Evolutionary conservation across 1,284 basidiomycete genomes (phyloP), one percentile per base, ranked within the genome.

Genomic region (Pseudozyma pruni): DNA sequence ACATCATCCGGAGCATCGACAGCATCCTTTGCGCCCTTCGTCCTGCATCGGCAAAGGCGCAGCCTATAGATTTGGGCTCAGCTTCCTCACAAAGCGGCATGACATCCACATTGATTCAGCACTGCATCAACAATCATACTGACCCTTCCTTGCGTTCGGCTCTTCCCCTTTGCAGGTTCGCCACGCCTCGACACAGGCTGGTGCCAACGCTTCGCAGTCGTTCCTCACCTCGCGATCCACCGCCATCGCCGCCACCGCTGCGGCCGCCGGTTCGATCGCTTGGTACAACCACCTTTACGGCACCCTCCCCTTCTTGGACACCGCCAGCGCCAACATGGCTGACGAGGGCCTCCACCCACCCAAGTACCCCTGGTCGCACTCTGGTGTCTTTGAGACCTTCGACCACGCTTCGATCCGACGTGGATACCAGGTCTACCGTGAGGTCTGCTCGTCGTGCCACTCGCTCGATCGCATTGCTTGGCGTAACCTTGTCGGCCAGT

Each of bases 401-500:
- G 94, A 98, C 87, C 96, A 98, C 84, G 88, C 92, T 64, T 77
- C 93, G 83, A 98, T 99, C 83, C 93, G 96, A 81, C 90, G 96
- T 83, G 96, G 96, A 27, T 98, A 96, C 87, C 91, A 93, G 71
- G 96, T 99, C 48, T 99, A 99, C 87, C 92, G 94, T 64, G 95
- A 98, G 86, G 96, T 99, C 60, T 98, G 96, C 84, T 91, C 95
- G 7, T 92, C 96, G 16, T 99, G 96, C 85, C 96, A 99, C 85
- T 98, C 96, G 43, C 90, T 99, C 62, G 93, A 98, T 86, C 93
- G 96, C 79, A 94, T 98, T 83, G 96, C 96, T 67, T 99, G 96
- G 96, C 92, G 96, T 83, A 99, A 98, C 86, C 87, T 99, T 62
- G 96, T 99, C 76, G 96, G 94, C 82, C 93, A 97, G 59, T 97